phyloP scores from a whole-genome alignment of 225 moss, liverwort and hornwort genomes.

The Straminergon stramineum region DNA sequence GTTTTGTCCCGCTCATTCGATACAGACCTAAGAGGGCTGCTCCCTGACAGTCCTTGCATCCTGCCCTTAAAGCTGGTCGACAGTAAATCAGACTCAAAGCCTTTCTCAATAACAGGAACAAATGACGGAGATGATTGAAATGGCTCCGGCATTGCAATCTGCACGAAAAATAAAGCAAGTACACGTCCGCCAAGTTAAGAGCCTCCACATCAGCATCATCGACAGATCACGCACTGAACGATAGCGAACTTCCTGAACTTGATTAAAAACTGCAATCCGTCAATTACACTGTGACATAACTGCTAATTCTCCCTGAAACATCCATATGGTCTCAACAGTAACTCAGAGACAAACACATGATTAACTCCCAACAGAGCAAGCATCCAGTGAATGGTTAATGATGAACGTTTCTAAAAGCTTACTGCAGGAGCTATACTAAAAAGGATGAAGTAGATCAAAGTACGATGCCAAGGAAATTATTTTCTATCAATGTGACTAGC shows the following conservation, averaged over 20 bases:
- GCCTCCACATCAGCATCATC: not conserved
- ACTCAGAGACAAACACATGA: not conserved
- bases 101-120: constrained; percentile 80
- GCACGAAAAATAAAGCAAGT: constrained; percentile 6
- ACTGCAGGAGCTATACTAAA: too few species aligned
- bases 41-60: constrained; percentile 52
- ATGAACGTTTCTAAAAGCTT: not conserved
- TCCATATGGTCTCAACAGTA: not conserved
- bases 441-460: too few species aligned
- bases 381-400: not conserved
- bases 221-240: not conserved
- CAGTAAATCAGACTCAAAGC: constrained; percentile 72
- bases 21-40: constrained; percentile 80
- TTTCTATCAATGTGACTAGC: not conserved
- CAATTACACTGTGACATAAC: not conserved
- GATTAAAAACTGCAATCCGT: not conserved
- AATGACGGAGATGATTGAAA: constrained; percentile 89
- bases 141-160: constrained; percentile 88
- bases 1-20: constrained; percentile 78
- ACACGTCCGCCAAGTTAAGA: not conserved
- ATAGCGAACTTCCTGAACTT: not conserved
- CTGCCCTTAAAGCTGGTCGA: constrained; percentile 76
- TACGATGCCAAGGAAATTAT: not conserved
- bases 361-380: not conserved
- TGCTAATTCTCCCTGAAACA: not conserved